Base-by-base conservation (phyloP, 2,329 filamentous ascomycete species). In the Colletotrichum sp. region DNA sequence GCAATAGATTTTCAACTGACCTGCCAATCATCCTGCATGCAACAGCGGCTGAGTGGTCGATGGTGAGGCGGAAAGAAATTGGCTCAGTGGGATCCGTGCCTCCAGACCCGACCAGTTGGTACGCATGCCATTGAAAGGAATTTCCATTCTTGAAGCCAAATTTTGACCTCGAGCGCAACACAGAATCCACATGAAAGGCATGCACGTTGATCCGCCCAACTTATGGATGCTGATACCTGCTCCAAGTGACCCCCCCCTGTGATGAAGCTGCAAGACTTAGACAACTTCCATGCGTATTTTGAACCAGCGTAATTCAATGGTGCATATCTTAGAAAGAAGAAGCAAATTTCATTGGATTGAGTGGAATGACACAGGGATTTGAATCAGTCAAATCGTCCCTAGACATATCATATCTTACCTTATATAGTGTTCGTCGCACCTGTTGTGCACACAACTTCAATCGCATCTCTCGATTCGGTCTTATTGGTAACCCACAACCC, bases 281-380 rank as follows among this genome's bases (percentile, higher is more conserved):
- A 24, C 9, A n/a, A 6, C 18, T 12, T 1, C 18, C 8, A 49
- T 18, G 39, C 39, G 9, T 6, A 6, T 6, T n/a, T n/a, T 44
- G 36, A 44, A n/a, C 18, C 39, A n/a, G 39, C 5, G 39, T 8
- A 44, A 18, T 44, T 9, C 18, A 9, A 44, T 7, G 16, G 8
- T 16, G 8, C 16, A 18, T 5, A 44, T 18, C 8, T 9, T 5
- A 44, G 8, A 8, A 15, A 44, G 8, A 1, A 6, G 8, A n/a
- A 4, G 8, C 5, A 44, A 39, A 16, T 44, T 1, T n/a, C 8
- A 9, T 10, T 10, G 39, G 2, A 44, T 6, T n/a, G 39, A n/a
- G 5, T 2, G 3, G 9, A 44, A n/a, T 6, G 2, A 0, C 8
- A 1, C 5, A 1, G 5, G 36, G 8, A 5, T 9, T 44, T n/a